A percentile compares a stretch with the other conserved stretches of the same genome.
These are phyloP conservation scores for Cetradonia linearis DNA, from an alignment of 495 filamentous ascomycete genomes.

Conservation along the genomic window DNA sequence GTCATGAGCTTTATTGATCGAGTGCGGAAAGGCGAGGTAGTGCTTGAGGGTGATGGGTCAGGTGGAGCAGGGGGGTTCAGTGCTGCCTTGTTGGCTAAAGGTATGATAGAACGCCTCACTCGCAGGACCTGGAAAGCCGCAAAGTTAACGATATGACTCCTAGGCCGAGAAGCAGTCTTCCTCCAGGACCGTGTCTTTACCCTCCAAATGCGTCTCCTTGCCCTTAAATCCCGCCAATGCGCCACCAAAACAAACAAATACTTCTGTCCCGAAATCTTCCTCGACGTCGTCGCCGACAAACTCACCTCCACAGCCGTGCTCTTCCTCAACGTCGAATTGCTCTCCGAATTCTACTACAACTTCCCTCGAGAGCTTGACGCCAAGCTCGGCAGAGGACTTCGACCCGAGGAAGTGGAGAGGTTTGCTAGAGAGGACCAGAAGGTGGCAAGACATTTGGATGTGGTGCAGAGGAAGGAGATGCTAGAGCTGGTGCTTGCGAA, in stretches of 20 bases:
- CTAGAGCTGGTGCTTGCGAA: conserved; percentile 87
- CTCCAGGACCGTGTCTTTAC: conserved; percentile 81
- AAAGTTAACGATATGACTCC: neutral
- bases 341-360: conserved; percentile 94
- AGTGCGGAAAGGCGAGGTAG: conserved; percentile 70
- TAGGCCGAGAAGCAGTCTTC: conserved; percentile 86
- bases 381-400: conserved; percentile 73
- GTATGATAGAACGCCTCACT: conserved; percentile 36
- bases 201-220: conserved; percentile 78
- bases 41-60: conserved; percentile 70
- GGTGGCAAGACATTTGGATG: conserved; percentile 76
- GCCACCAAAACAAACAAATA: conserved; percentile 65
- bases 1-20: conserved; percentile 87
- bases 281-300: conserved; percentile 93
- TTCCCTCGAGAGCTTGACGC: conserved; percentile 89
- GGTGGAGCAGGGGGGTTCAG: conserved; percentile 90
- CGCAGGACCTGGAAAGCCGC: neutral
- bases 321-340: conserved; percentile 93
- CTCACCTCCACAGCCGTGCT: conserved; percentile 89
- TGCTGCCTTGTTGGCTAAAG: conserved; percentile 65
- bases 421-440: conserved; percentile 91
- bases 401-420: conserved; percentile 66
- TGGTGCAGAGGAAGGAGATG: conserved; percentile 83
- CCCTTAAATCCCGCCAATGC: conserved; percentile 82
- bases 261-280: conserved; percentile 92